These are phyloP conservation scores for Didymellaceae sp. DNA, from an alignment of 2,329 filamentous ascomycete genomes.

Conservation along the genomic window DNA sequence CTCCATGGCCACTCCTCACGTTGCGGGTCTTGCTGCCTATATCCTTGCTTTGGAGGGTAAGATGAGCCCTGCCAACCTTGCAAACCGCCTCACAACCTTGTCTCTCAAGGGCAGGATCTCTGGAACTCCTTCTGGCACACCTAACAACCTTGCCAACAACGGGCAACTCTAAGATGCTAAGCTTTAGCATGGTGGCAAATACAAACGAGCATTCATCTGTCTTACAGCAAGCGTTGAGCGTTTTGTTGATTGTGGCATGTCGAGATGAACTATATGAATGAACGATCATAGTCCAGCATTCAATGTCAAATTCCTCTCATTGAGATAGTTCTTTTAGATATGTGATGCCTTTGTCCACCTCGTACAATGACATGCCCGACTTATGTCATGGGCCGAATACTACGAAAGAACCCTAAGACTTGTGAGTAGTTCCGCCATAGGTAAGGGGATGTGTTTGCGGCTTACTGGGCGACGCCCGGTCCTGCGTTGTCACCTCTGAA, in stretches of 20 bases:
- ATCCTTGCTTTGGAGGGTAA: conserved; percentile 62
- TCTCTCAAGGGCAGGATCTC: conserved; percentile 52
- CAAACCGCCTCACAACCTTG: conserved; percentile 54
- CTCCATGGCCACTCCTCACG: conserved; percentile 32
- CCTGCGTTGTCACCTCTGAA: not conserved
- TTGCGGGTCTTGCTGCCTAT: conserved; percentile 71
- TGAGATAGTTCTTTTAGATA: too few relatives aligned
- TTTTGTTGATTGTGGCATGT: not conserved
- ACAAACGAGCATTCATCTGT: too few relatives aligned
- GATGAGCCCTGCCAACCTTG: conserved; percentile 57
- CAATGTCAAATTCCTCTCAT: not conserved
- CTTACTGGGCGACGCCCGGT: not conserved
- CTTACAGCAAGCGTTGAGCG: not conserved
- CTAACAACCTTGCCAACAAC: conserved; percentile 65
- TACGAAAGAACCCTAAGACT: too few relatives aligned
- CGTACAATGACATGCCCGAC: too few relatives aligned
- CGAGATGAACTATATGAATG: not conserved
- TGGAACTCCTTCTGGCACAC: conserved; percentile 53
- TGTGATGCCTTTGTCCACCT: too few relatives aligned
- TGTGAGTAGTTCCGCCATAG: too few relatives aligned
- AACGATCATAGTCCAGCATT: not conserved
- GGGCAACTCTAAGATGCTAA: conserved; percentile 46
- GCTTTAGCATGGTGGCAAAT: not conserved
- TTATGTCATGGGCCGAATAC: too few relatives aligned
- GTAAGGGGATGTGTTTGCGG: too few relatives aligned